These are phyloP conservation scores for Moricandia moricandioides DNA, from an alignment of 345 rosid genomes.

Conservation along the genomic window DNA sequence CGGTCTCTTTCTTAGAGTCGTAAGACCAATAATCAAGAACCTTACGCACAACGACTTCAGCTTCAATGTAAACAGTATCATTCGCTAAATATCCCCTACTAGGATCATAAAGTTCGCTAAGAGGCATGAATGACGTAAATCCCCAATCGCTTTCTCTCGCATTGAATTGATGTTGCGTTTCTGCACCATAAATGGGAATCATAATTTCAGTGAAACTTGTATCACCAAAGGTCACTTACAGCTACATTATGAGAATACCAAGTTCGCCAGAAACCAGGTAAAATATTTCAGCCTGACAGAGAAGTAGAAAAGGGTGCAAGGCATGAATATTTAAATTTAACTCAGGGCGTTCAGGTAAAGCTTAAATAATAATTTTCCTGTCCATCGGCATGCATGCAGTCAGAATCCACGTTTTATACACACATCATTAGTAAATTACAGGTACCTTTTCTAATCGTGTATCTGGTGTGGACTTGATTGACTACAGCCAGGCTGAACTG, in stretches of 20 bases:
- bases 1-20: constrained; percentile 96
- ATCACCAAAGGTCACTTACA: constrained; percentile 10
- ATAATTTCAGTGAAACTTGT: constrained; percentile 13
- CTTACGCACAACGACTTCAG: constrained; percentile 82
- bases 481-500: constrained; percentile 86
- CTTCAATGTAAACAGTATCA: constrained; percentile 78
- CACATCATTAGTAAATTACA: constrained; percentile 1
- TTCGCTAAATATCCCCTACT: constrained; percentile 73
- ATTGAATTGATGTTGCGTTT: constrained; percentile 90
- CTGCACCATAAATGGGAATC: constrained; percentile 43
- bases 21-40: constrained; percentile 80
- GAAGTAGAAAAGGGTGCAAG: constrained; percentile 5
- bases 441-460: constrained; percentile 78
- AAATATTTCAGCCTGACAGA: background rate
- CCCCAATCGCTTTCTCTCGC: constrained; percentile 98
- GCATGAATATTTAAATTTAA: constrained; percentile 8
- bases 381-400: constrained; percentile 3
- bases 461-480: constrained; percentile 73
- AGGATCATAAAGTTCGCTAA: constrained; percentile 88
- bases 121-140: constrained; percentile 89
- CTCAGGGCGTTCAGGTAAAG: background rate
- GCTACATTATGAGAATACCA: background rate
- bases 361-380: constrained; percentile 2
- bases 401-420: background rate
- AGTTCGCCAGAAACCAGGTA: background rate